Evolutionary conservation across 306 rosid species (phyloP).

Genomic region (Boehmeria nivea): DNA sequence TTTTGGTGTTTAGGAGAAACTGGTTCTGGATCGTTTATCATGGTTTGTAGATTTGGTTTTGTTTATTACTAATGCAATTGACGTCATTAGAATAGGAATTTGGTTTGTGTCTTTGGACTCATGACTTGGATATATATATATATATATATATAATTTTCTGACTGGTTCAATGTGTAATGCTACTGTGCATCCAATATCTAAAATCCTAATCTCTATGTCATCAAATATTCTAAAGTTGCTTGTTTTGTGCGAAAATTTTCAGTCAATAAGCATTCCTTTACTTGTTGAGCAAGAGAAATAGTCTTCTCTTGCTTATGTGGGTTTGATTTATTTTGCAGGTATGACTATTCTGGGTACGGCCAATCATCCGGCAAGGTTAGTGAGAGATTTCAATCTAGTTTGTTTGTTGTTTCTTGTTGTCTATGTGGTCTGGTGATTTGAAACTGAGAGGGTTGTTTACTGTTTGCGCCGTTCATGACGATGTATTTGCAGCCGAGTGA

Average conservation of each 20-base stretch:
- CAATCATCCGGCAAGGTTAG: constrained; percentile 96
- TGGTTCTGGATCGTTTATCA: neutral
- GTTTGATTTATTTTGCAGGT: constrained; percentile 46
- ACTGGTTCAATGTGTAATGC: too few relatives aligned
- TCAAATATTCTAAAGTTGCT: neutral
- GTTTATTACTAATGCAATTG: constrained; percentile 5
- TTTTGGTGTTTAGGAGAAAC: neutral
- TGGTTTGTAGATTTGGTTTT: too few relatives aligned
- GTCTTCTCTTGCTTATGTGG: constrained; percentile 14
- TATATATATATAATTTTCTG: too few relatives aligned
- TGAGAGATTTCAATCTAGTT: constrained; percentile 18
- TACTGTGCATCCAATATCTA: too few relatives aligned
- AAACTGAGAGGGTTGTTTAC: constrained; percentile 17
- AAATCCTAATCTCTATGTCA: neutral
- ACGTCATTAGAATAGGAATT: constrained; percentile 13
- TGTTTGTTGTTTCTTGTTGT: neutral
- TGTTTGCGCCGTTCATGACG: constrained; percentile 23
- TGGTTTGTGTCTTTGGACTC: constrained; percentile 3
- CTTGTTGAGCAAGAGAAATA: neutral
- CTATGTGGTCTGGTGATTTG: neutral
- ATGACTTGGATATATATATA: neutral
- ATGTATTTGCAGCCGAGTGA: constrained; percentile 85
- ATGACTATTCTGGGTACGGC: constrained; percentile 93
- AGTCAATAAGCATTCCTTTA: too few relatives aligned
- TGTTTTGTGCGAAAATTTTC: neutral